Evolutionary conservation across 2,329 filamentous ascomycete species (phyloP).

Genomic region (Monosporascus sp.): DNA sequence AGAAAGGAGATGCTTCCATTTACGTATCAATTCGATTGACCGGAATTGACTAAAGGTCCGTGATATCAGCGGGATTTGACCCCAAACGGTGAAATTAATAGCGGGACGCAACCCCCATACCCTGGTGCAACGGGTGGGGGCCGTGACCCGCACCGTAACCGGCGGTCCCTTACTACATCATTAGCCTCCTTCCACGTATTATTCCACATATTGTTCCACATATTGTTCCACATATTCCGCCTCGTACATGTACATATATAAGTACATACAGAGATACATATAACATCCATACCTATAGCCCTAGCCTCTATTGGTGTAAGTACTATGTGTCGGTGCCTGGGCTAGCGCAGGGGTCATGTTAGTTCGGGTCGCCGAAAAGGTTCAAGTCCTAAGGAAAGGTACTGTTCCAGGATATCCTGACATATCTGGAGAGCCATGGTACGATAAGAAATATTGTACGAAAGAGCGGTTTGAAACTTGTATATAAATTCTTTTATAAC

Average conservation of each 20-base stretch:
- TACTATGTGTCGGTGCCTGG: not conserved
- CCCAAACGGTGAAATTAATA: not conserved
- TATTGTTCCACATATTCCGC: not conserved
- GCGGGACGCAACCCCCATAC: not conserved
- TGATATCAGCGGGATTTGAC: not conserved
- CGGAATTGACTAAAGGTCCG: too few relatives aligned
- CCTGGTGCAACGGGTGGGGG: not conserved
- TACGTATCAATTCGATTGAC: not conserved
- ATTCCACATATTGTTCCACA: not conserved
- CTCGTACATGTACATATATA: not conserved
- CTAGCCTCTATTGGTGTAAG: not conserved
- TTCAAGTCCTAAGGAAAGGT: not conserved
- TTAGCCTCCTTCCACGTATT: not conserved
- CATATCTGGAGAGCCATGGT: too few relatives aligned
- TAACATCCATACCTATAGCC: not conserved
- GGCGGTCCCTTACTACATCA: not conserved
- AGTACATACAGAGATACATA: not conserved
- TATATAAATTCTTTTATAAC: not conserved
- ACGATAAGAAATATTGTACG: not conserved
- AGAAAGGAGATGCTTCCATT: not conserved
- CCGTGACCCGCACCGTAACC: not conserved
- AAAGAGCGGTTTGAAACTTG: not conserved
- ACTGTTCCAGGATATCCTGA: too few relatives aligned
- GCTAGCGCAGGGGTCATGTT: not conserved
- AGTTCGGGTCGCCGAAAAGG: not conserved